Evolutionary conservation across 495 filamentous ascomycete genomes (phyloP).

Genomic region (Aspergillus coremiiformis): DNA sequence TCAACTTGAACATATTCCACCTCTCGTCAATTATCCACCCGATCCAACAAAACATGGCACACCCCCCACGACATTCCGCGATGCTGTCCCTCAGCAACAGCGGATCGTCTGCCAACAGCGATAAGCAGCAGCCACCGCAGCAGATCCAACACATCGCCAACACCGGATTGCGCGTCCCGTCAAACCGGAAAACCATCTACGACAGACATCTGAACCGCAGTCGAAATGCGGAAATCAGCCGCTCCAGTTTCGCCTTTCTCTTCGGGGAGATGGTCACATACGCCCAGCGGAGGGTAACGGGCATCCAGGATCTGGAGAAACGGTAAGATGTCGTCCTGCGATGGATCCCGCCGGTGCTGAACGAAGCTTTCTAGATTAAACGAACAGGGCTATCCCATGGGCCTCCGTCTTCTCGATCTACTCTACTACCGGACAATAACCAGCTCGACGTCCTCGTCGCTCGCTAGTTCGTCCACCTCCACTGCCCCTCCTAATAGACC

Average conservation of each 20-base stretch:
- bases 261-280: constrained; percentile 97
- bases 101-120: constrained; percentile 17
- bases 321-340: constrained; percentile 45
- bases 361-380: constrained; percentile 62
- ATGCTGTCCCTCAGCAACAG: constrained; percentile 35
- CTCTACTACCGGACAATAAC: constrained; percentile 60
- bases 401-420: constrained; percentile 89
- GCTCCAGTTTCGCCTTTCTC: constrained; percentile 88
- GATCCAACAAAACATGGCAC: constrained; percentile 22
- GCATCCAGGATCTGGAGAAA: constrained; percentile 89
- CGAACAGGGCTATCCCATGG: constrained; percentile 88
- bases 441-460: constrained; percentile 71
- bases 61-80: constrained; percentile 28
- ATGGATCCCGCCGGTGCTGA: neutral
- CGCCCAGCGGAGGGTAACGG: constrained; percentile 81
- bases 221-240: constrained; percentile 77
- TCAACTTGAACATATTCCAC: no score
- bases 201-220: constrained; percentile 88
- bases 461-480: constrained; percentile 65
- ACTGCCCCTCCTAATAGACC: constrained; percentile 65
- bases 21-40: neutral
- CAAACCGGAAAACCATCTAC: constrained; percentile 95
- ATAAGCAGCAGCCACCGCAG: constrained; percentile 30
- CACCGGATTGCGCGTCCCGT: constrained; percentile 82
- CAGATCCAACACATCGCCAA: constrained; percentile 24